phyloP scores from a whole-genome alignment of 768 basidiomycete genomes.

The Suillus clintonianus region DNA sequence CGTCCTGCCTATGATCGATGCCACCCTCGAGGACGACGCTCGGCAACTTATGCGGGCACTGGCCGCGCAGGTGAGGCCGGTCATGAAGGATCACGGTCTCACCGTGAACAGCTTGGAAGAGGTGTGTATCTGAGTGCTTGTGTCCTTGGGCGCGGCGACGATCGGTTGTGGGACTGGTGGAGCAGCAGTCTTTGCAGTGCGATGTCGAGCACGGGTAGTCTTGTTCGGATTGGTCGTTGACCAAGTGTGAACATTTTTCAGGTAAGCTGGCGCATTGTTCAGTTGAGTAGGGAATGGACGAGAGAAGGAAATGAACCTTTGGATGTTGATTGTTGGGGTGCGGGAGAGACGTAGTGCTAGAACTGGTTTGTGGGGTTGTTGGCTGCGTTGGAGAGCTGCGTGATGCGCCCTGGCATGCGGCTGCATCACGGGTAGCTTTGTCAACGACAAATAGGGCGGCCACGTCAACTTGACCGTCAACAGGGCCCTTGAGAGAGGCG shows the following conservation, averaged over 20 bases:
- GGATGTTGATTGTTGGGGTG: constrained; percentile 29
- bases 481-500: constrained; percentile 72
- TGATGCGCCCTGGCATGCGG: too few relatives aligned
- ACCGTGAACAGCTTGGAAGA: constrained; percentile 80
- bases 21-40: constrained; percentile 58
- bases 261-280: constrained; percentile 46
- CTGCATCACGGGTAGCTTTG: too few relatives aligned
- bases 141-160: constrained; percentile 34
- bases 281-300: neutral
- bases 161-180: constrained; percentile 36
- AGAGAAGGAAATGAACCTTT: constrained; percentile 23
- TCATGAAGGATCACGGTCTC: constrained; percentile 83
- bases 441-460: constrained; percentile 81
- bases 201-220: constrained; percentile 41
- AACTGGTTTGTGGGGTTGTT: constrained; percentile 31
- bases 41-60: constrained; percentile 74
- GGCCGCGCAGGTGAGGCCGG: constrained; percentile 79
- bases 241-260: constrained; percentile 74
- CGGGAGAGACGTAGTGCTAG: constrained; percentile 32
- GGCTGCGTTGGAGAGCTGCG: constrained; percentile 47
- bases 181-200: constrained; percentile 40
- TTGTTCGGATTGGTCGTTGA: constrained; percentile 57
- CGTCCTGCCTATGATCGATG: constrained; percentile 46
- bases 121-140: constrained; percentile 40
- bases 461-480: constrained; percentile 68